Percentiles rank a stretch among this genome's conserved stretches.
Evolutionary conservation across 768 basidiomycete genomes (phyloP).

Genomic region (Phallus indusiatus): DNA sequence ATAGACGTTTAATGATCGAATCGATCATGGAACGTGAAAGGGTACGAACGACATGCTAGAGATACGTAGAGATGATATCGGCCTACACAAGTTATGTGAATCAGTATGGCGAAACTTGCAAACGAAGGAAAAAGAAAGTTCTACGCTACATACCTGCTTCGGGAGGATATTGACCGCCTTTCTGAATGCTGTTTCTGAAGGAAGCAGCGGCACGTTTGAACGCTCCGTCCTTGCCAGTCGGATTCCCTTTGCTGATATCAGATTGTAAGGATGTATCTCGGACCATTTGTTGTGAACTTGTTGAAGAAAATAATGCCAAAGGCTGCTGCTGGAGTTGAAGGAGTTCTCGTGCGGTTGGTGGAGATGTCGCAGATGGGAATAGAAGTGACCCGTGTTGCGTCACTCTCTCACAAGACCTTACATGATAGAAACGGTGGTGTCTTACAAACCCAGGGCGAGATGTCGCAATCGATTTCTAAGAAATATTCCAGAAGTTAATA

Average conservation of each 20-base stretch:
- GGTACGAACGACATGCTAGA: conserved; percentile 68
- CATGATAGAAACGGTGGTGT: background rate
- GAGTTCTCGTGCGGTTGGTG: background rate
- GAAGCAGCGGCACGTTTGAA: conserved; percentile 49
- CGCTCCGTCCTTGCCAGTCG: conserved; percentile 46
- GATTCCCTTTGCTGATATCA: conserved; percentile 48
- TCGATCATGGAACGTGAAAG: background rate
- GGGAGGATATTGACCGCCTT: conserved; percentile 55
- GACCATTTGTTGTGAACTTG: background rate
- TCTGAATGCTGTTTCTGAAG: conserved; percentile 47
- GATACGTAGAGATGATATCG: conserved; percentile 91
- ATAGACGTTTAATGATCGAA: background rate
- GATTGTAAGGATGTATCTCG: conserved; percentile 21
- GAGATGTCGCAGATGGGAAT: background rate
- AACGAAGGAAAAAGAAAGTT: background rate
- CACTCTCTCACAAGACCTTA: background rate
- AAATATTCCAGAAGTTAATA: background rate
- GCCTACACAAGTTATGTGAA: conserved; percentile 30
- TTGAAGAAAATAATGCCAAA: background rate
- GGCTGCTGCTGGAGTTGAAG: too few species aligned
- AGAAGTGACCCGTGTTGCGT: background rate
- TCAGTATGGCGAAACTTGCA: background rate
- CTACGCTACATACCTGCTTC: conserved; percentile 51
- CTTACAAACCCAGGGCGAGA: background rate
- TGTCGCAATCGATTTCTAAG: background rate